phyloP scores from a whole-genome alignment of 305 asterid species.

The Solanum hybrid region DNA sequence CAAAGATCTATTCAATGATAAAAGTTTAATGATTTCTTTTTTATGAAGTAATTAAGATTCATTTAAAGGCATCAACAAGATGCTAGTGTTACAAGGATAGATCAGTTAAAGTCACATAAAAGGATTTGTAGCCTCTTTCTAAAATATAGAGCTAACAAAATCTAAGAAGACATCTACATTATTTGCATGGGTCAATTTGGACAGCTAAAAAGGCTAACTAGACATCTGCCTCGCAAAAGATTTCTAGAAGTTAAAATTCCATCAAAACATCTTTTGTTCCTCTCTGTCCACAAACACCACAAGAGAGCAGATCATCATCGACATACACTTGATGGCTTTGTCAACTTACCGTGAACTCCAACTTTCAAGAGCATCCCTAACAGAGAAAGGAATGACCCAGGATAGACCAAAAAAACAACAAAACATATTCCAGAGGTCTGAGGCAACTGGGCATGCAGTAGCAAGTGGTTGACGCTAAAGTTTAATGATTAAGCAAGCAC shows the following conservation, averaged over 20 bases:
- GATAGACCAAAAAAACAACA: background rate
- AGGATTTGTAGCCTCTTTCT: background rate
- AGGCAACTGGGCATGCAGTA: background rate
- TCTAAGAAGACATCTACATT: background rate
- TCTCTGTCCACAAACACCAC: background rate
- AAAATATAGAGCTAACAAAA: background rate
- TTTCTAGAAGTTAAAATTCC: background rate
- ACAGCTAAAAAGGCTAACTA: background rate
- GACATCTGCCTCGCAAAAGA: background rate
- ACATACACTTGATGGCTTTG: background rate
- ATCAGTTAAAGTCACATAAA: background rate
- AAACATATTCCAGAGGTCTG: background rate
- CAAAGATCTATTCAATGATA: background rate
- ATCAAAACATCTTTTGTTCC: background rate
- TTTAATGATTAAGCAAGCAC: background rate
- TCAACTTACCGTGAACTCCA: background rate
- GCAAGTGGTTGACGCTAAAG: background rate
- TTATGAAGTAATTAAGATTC: background rate
- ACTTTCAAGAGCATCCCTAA: background rate
- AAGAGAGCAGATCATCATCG: background rate
- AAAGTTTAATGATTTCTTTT: background rate
- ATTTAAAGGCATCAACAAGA: background rate
- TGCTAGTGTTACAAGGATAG: background rate
- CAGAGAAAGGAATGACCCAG: background rate
- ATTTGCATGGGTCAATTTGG: background rate